Conservation (phyloP, 2,329 filamentous ascomycete species). For the Pseudogymnoascus sp. region DNA sequence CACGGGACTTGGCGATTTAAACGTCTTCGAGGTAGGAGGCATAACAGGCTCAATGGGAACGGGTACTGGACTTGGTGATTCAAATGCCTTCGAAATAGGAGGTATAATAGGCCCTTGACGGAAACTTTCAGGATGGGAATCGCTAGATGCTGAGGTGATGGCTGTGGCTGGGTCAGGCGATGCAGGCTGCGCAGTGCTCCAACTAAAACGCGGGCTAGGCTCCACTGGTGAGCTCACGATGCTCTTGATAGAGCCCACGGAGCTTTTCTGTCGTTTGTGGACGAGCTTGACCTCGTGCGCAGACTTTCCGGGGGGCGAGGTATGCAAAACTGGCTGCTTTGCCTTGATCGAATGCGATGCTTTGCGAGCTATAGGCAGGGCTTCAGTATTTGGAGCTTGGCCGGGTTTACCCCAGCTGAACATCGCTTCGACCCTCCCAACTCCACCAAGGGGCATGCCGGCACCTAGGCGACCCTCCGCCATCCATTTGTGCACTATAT, state of each 20-base stretch:
- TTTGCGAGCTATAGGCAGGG: neutral
- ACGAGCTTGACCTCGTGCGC: neutral
- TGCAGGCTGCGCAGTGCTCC: neutral
- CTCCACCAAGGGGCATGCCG: slow-evolving; percentile 38
- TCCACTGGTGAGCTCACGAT: neutral
- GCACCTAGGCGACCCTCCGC: slow-evolving; percentile 54
- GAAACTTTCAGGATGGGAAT: neutral
- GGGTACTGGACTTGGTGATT: neutral
- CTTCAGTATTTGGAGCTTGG: neutral
- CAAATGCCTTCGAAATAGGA: neutral
- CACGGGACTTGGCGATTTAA: neutral
- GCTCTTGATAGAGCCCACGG: neutral
- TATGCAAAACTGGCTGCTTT: neutral
- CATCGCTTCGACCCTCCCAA: slow-evolving; percentile 40
- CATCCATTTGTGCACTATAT: slow-evolving; percentile 58
- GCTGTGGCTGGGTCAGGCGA: neutral
- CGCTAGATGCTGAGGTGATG: neutral
- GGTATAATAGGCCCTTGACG: neutral
- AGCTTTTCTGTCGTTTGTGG: neutral
- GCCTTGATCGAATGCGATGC: neutral
- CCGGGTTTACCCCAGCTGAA: slow-evolving; percentile 46
- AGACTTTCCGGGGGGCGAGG: neutral
- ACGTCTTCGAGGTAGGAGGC: neutral
- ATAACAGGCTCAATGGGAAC: neutral
- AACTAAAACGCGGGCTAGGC: neutral